These are phyloP conservation scores for Suhomyces kilbournensis DNA, from an alignment of 805 yeast species.

Conservation along the genomic window DNA sequence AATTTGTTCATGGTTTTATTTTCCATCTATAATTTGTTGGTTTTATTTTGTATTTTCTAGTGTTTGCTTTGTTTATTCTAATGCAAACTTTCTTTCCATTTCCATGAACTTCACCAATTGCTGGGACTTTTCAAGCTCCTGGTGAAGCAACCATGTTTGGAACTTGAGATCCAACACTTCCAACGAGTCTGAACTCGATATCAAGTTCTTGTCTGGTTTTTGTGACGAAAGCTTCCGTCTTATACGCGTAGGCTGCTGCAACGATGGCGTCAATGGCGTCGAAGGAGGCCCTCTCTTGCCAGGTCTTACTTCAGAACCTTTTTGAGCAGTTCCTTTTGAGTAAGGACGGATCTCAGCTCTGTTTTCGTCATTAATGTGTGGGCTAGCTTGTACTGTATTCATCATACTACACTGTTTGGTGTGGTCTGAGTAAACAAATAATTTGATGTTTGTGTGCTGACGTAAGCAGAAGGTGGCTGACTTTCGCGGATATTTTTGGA, in stretches of 20 bases:
- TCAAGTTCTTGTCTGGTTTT: not conserved
- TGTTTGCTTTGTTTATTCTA: not conserved
- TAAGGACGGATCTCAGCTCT: not conserved
- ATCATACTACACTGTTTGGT: not conserved
- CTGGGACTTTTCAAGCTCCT: slow-evolving; percentile 18
- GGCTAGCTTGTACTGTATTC: not conserved
- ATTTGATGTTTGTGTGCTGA: not conserved
- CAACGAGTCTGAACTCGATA: slow-evolving; percentile 4
- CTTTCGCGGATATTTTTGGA: not conserved
- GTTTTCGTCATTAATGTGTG: not conserved
- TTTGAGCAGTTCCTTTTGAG: not conserved
- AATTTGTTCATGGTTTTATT: no score
- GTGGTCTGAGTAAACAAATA: not conserved
- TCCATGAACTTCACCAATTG: slow-evolving; percentile 28
- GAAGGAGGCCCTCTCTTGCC: slow-evolving; percentile 23
- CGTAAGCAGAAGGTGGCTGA: not conserved
- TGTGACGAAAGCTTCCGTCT: slow-evolving; percentile 11
- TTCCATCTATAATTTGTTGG: no score
- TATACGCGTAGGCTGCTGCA: slow-evolving; percentile 17
- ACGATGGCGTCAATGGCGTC: slow-evolving; percentile 34
- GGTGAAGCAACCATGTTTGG: slow-evolving; percentile 30
- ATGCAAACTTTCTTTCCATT: slow-evolving; percentile 26
- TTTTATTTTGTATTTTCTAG: no score
- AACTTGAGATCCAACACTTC: slow-evolving; percentile 25
- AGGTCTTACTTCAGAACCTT: not conserved